These are phyloP conservation scores for Mycena vitilis DNA, from an alignment of 768 basidiomycete species.

Conservation along the genomic window DNA sequence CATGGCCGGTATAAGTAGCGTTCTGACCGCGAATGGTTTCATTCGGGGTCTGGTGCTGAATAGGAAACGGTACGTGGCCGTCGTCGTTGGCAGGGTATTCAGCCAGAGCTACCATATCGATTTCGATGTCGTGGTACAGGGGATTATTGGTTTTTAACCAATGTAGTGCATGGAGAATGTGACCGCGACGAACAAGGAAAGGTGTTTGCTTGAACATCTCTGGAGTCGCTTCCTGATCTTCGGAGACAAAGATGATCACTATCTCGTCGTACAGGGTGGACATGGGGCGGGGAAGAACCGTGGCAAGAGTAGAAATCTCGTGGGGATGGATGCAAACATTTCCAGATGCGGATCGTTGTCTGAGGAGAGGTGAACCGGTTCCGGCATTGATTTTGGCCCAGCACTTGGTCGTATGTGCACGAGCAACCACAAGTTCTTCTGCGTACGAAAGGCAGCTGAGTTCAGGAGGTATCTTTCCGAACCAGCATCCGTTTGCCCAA, in stretches of 20 bases:
- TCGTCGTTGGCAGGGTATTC: constrained; percentile 29
- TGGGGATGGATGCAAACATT: constrained; percentile 38
- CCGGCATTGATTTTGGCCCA: constrained; percentile 9
- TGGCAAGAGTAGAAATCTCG: constrained; percentile 15
- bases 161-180: constrained; percentile 11
- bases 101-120: constrained; percentile 19
- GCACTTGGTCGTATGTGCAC: constrained; percentile 6
- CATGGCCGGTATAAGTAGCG: constrained; percentile 32
- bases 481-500: constrained; percentile 40
- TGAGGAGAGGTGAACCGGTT: not conserved
- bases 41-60: constrained; percentile 24
- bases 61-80: constrained; percentile 23
- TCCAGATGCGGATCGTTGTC: constrained; percentile 27
- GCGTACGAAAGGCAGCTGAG: constrained; percentile 20
- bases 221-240: constrained; percentile 4
- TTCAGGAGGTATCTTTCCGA: constrained; percentile 32
- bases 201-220: constrained; percentile 32
- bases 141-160: constrained; percentile 12
- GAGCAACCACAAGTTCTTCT: constrained; percentile 6
- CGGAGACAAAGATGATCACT: constrained; percentile 1
- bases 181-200: constrained; percentile 25
- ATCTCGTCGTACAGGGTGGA: constrained; percentile 11
- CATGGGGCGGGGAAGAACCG: constrained; percentile 21
- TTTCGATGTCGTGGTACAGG: constrained; percentile 13
- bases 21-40: constrained; percentile 25